Evolutionary conservation across 768 basidiomycete genomes (phyloP).

Genomic region (Boletus sensibilis): DNA sequence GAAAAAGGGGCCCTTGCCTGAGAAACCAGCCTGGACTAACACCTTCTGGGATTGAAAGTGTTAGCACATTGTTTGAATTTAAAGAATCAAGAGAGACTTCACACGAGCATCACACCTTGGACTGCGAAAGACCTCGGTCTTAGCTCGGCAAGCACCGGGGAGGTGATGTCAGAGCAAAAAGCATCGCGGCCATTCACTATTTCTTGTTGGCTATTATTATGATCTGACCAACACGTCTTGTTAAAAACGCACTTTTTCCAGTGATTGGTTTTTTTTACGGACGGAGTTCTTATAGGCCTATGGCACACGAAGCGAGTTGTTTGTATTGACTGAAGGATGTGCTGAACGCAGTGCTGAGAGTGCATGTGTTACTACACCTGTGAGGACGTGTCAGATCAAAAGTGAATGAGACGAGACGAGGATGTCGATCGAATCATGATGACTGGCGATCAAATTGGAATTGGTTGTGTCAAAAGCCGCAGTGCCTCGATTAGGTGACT

Average conservation of each 20-base stretch:
- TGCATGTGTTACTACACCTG: conserved; percentile 27
- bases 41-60: conserved; percentile 8
- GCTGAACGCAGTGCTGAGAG: conserved; percentile 6
- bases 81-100: conserved; percentile 10
- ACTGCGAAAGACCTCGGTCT: conserved; percentile 24
- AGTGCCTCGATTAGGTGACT: conserved; percentile 16
- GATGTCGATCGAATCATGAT: conserved; percentile 28
- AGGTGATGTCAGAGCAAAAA: conserved; percentile 22
- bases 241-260: conserved; percentile 4
- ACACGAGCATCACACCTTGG: conserved; percentile 17
- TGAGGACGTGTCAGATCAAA: conserved; percentile 26
- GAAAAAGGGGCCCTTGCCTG: conserved; percentile 21
- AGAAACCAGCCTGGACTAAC: conserved; percentile 17
- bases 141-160: conserved; percentile 12
- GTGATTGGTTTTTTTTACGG: conserved; percentile 12
- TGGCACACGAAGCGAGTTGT: conserved; percentile 2
- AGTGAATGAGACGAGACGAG: conserved; percentile 9
- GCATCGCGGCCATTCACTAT: conserved; percentile 14
- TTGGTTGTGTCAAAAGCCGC: conserved; percentile 27
- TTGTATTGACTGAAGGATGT: conserved; percentile 3
- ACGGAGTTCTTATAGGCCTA: conserved; percentile 6
- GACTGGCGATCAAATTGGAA: conserved; percentile 25
- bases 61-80: conserved; percentile 11
- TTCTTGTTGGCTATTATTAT: conserved; percentile 8
- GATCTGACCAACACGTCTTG: background rate